Base-by-base conservation (phyloP, 441 rosid species). In the Brassica hybrid region DNA sequence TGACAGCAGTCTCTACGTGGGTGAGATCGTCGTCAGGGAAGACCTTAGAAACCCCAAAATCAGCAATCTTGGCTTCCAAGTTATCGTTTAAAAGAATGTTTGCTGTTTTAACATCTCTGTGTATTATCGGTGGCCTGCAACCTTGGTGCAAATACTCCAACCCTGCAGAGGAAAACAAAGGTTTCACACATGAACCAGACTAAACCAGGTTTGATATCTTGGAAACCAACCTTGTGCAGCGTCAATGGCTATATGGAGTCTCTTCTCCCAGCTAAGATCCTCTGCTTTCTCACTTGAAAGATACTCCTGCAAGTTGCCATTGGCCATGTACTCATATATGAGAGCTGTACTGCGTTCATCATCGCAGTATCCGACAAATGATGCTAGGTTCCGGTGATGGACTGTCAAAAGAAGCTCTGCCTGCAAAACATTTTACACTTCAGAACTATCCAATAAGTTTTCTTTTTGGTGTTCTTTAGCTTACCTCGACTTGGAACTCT, bases 61-160 rank as follows among this genome's bases (percentile, higher is more conserved):
- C 93, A 13, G 90, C 90, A 17, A 88, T 83, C 81, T 88, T 86
- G 80, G 93, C 91, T 4, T 82, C 90, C 70, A 81, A 25, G 12
- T 81, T 64, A 78, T 84, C 91, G 3, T 83, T 77, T 6, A 84
- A 72, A 0, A 83, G 75, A 60, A 86, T 86, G 65, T 83, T 84
- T 25, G 87, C 74, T n/a, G 86, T 74, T 72, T 84, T 86, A n/a
- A 86, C 80, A 76, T 84, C 89, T 71, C 85, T 77, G 78, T 84
- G 87, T 65, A 86, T 27, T 18, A 86, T 84, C 0, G 87, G 86
- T 23, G 86, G 87, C 9, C 80, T 83, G 78, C 87, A 83, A 32
- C 86, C 86, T 30, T 80, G 78, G 38, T 86, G 89, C 4, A 86
- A 59, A 80, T 84, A 86, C 75, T 86, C 87, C 69, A 86, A 48